These are phyloP conservation scores for Penicillium subrubescens DNA, from an alignment of 495 filamentous ascomycete genomes.

Conservation along the genomic window DNA sequence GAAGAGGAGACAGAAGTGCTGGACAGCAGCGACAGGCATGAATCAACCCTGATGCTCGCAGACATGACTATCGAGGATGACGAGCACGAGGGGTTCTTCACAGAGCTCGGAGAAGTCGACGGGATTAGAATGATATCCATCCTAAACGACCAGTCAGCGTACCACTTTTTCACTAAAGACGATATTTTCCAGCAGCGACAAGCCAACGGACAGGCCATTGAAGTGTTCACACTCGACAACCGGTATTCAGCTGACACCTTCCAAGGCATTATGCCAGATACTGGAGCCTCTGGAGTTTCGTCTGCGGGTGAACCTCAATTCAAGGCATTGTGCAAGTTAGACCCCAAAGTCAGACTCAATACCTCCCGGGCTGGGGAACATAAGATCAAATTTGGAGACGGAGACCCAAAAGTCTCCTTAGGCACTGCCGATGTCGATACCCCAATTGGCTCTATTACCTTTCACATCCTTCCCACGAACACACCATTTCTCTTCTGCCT, in stretches of 20 bases:
- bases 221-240: neutral
- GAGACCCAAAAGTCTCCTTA: neutral
- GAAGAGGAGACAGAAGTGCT: slow-evolving; percentile 1
- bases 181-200: neutral
- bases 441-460: neutral
- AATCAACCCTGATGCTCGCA: slow-evolving; percentile 1
- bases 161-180: neutral
- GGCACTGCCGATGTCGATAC: neutral
- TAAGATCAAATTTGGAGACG: neutral
- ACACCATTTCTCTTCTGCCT: neutral
- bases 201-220: slow-evolving; percentile 1
- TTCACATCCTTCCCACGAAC: neutral
- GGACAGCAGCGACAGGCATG: slow-evolving; percentile 5
- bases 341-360: neutral
- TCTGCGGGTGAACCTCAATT: neutral
- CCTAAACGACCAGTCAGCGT: neutral
- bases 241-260: neutral
- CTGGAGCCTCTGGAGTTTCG: neutral
- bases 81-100: neutral
- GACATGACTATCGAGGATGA: neutral
- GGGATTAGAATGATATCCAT: neutral
- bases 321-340: neutral
- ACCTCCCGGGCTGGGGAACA: neutral
- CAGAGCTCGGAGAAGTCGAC: neutral
- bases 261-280: neutral